Conservation (phyloP, 2,329 filamentous ascomycete species). For the Bisporella sp. region DNA sequence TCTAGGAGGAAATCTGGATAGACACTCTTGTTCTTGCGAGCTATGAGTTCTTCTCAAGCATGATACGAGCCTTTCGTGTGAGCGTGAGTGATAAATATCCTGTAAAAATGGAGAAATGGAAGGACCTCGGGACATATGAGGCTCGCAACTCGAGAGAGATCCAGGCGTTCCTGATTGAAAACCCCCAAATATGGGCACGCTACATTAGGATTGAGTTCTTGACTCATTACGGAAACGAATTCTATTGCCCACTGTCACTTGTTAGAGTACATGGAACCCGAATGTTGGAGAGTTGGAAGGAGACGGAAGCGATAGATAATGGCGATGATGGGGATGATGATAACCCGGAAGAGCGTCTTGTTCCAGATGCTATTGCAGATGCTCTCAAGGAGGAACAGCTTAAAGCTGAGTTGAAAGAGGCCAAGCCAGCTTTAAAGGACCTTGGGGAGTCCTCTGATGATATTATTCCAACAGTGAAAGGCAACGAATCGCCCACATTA, state of each 20-base stretch:
- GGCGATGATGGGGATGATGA: slow-evolving; percentile 45
- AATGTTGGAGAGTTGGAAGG: slow-evolving; percentile 89
- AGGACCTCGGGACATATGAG: slow-evolving; percentile 78
- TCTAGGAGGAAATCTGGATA: slow-evolving; percentile 57
- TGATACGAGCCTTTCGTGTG: slow-evolving; percentile 83
- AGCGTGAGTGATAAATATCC: slow-evolving; percentile 94
- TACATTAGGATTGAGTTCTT: slow-evolving; percentile 90
- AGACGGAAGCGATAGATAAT: slow-evolving; percentile 53
- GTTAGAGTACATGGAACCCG: slow-evolving; percentile 87
- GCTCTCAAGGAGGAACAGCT: slow-evolving; percentile 22
- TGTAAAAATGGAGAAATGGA: slow-evolving; percentile 88
- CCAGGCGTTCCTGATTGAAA: slow-evolving; percentile 88
- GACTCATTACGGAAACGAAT: slow-evolving; percentile 92
- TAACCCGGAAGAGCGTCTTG: slow-evolving; percentile 15
- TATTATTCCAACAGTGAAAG: neutral
- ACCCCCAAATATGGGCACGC: slow-evolving; percentile 91
- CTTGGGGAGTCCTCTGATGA: neutral
- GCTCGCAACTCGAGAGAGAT: slow-evolving; percentile 89
- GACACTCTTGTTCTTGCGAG: slow-evolving; percentile 97
- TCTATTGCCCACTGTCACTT: slow-evolving; percentile 88
- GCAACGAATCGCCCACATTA: neutral
- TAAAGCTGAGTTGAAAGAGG: slow-evolving; percentile 17
- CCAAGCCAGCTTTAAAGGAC: slow-evolving; percentile 21
- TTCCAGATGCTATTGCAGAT: slow-evolving; percentile 29
- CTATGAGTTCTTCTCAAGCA: slow-evolving; percentile 98